A percentile compares a stretch with the other conserved stretches of the same genome.
These are phyloP conservation scores for Euphorbia schlechtendalii DNA, from an alignment of 441 rosid species.

Conservation along the genomic window DNA sequence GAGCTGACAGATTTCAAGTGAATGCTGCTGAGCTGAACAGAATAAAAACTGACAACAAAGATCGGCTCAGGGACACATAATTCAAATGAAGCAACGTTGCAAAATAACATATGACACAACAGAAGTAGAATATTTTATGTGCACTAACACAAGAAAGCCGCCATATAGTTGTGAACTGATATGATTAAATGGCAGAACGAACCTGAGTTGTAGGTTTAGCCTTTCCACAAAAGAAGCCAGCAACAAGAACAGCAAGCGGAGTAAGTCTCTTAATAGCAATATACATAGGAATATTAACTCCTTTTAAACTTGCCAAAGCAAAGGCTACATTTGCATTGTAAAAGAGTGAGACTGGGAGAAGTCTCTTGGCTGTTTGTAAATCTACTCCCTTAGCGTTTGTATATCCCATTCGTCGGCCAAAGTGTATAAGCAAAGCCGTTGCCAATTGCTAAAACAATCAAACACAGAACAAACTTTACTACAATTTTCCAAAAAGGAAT, in stretches of 20 bases:
- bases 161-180: too few relatives aligned
- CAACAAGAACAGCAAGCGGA: slow-evolving; percentile 77
- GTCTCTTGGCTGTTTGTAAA: slow-evolving; percentile 57
- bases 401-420: slow-evolving; percentile 61
- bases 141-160: background rate
- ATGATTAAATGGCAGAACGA: slow-evolving; percentile 13
- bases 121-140: background rate
- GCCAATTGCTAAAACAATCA: slow-evolving; percentile 66
- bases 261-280: slow-evolving; percentile 94
- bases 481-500: background rate
- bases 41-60: too few relatives aligned
- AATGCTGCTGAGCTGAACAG: too few relatives aligned
- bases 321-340: slow-evolving; percentile 96
- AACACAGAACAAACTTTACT: background rate
- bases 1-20: too few relatives aligned
- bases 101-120: background rate
- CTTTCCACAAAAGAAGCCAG: slow-evolving; percentile 66
- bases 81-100: background rate
- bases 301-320: slow-evolving; percentile 96
- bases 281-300: slow-evolving; percentile 98
- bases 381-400: slow-evolving; percentile 54
- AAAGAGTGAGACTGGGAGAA: slow-evolving; percentile 75
- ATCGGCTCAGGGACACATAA: too few relatives aligned
- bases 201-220: slow-evolving; percentile 83
- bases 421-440: slow-evolving; percentile 72